Evolutionary conservation across 495 filamentous ascomycete genomes (phyloP).

Genomic region (Trichodelitschia bisporula): DNA sequence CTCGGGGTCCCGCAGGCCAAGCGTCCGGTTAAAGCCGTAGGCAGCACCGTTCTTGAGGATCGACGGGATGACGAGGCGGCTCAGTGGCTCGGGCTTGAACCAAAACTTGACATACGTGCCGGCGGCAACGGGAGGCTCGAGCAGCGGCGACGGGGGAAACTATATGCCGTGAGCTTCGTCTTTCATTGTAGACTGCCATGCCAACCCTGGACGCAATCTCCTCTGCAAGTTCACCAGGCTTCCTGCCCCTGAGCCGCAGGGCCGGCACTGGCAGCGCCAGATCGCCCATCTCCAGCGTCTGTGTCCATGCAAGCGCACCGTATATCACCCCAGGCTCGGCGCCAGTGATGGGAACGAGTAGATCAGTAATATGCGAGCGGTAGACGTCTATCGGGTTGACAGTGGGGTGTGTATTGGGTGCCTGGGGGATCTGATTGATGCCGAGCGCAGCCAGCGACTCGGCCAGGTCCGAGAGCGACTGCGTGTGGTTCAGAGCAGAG

Average conservation of each 20-base stretch:
- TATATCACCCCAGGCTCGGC: slow-evolving; percentile 58
- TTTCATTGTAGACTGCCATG: neutral
- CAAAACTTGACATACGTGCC: slow-evolving; percentile 65
- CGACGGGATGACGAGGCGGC: slow-evolving; percentile 19
- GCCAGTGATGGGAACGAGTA: slow-evolving; percentile 37
- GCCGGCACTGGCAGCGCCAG: slow-evolving; percentile 57
- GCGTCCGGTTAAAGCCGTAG: slow-evolving; percentile 19
- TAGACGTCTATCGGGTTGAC: slow-evolving; percentile 76
- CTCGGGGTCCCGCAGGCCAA: slow-evolving; percentile 12
- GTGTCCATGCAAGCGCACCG: slow-evolving; percentile 55
- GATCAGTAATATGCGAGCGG: slow-evolving; percentile 53
- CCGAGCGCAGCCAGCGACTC: slow-evolving; percentile 5
- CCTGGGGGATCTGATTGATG: slow-evolving; percentile 5
- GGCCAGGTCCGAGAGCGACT: neutral
- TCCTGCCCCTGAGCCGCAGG: slow-evolving; percentile 58
- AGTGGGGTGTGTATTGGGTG: slow-evolving; percentile 25
- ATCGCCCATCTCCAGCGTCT: slow-evolving; percentile 72
- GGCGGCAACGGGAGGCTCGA: slow-evolving; percentile 35
- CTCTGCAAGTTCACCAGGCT: slow-evolving; percentile 37
- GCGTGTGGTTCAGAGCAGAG: too few species aligned
- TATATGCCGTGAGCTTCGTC: slow-evolving; percentile 7
- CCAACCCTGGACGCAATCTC: slow-evolving; percentile 44
- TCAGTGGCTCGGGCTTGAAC: slow-evolving; percentile 24
- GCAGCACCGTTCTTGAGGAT: slow-evolving; percentile 15
- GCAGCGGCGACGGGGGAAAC: slow-evolving; percentile 55